These are phyloP conservation scores for Mortierella polycephala DNA, from an alignment of 371 early-diverging fungal species.

Conservation along the genomic window DNA sequence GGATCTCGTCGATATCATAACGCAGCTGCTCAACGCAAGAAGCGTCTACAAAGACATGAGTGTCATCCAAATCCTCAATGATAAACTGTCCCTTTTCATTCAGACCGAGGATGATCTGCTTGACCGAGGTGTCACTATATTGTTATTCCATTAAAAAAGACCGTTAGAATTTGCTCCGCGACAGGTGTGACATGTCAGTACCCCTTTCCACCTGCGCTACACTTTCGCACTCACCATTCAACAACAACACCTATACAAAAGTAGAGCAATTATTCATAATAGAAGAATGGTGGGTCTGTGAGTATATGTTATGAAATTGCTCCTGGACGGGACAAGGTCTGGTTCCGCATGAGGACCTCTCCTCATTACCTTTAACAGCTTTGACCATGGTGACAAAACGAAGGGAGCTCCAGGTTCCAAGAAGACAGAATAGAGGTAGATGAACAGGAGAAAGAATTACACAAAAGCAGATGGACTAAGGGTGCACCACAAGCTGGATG, in stretches of 20 bases:
- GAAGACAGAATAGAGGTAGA: not conserved
- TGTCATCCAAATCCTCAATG: constrained; percentile 89
- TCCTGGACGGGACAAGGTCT: not conserved
- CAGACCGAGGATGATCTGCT: constrained; percentile 81
- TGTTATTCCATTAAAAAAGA: constrained; percentile 3
- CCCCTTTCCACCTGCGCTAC: not conserved
- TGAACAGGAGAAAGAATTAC: not conserved
- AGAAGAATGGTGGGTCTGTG: not conserved
- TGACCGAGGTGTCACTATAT: constrained; percentile 80
- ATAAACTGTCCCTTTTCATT: constrained; percentile 81
- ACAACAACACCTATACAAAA: constrained; percentile 29
- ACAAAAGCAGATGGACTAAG: not conserved
- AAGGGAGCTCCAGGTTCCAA: not conserved
- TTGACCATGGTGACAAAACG: constrained; percentile 32
- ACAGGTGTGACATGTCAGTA: not conserved
- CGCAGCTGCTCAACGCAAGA: constrained; percentile 71
- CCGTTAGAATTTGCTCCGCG: constrained; percentile 1
- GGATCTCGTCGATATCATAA: constrained; percentile 75
- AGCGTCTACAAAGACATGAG: constrained; percentile 84
- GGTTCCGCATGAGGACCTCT: not conserved
- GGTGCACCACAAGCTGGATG: not conserved
- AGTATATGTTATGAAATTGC: not conserved
- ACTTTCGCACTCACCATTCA: constrained; percentile 24
- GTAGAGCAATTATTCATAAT: not conserved
- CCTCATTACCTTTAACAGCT: constrained; percentile 37